These are phyloP conservation scores for Ophiocytium majus DNA, from an alignment of 352 stramenopile species.

Conservation along the genomic window DNA sequence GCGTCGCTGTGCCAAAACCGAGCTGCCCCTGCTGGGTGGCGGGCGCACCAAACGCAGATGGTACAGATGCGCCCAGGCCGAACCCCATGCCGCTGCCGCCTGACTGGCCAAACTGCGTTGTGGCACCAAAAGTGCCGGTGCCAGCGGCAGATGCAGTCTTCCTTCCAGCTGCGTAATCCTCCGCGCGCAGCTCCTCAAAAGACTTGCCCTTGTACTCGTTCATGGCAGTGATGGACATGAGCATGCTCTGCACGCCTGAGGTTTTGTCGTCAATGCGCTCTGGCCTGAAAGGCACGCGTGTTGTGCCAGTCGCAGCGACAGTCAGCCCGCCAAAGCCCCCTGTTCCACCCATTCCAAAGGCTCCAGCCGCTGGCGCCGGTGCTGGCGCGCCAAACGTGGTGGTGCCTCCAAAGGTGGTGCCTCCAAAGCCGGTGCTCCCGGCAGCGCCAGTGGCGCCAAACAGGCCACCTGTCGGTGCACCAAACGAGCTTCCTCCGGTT, in stretches of 20 bases:
- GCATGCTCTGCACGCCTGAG: background rate
- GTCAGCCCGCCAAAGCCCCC: background rate
- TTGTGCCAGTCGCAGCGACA: conserved; percentile 8
- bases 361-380: background rate
- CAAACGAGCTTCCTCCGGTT: background rate
- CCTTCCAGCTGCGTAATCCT: conserved; percentile 33
- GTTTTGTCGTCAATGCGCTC: background rate
- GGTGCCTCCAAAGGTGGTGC: background rate
- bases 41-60: background rate
- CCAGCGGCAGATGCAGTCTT: background rate
- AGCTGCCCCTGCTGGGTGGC: background rate
- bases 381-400: background rate
- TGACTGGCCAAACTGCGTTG: background rate
- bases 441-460: background rate
- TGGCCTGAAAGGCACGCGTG: background rate
- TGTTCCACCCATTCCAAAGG: background rate
- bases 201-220: conserved; percentile 33
- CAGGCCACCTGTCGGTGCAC: background rate
- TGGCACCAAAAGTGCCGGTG: background rate
- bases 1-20: background rate
- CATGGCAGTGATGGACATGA: conserved; percentile 45
- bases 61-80: background rate
- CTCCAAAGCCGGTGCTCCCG: background rate
- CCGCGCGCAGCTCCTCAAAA: conserved; percentile 41
- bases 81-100: background rate